Percentiles rank a stretch among this genome's conserved stretches.
phyloP scores from a whole-genome alignment of 202 grass and related monocot genomes.

The Zoysia matrella region DNA sequence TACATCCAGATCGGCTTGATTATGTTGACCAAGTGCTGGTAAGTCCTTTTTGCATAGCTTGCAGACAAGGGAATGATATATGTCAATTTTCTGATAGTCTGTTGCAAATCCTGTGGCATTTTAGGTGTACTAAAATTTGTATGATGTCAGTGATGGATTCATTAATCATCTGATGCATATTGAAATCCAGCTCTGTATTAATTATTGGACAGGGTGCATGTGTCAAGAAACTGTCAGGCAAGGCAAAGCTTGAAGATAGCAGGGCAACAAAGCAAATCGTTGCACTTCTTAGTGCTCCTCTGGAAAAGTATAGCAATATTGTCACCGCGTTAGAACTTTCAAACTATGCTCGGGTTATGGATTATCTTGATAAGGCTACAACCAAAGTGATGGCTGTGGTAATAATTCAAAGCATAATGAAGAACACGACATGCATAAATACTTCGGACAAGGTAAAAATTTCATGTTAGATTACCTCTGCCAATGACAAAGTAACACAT shows the following conservation, averaged over 20 bases:
- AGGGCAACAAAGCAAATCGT: slow-evolving; percentile 98
- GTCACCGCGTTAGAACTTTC: slow-evolving; percentile 97
- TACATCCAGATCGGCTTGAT: slow-evolving; percentile 99
- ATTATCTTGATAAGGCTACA: slow-evolving; percentile 95
- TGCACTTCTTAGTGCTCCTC: slow-evolving; percentile 93
- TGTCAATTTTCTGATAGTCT: not conserved
- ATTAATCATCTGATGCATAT: slow-evolving; percentile 12
- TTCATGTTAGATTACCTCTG: slow-evolving; percentile 20
- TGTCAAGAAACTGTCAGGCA: slow-evolving; percentile 97
- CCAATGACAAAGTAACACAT: slow-evolving; percentile 19
- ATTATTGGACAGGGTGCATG: slow-evolving; percentile 82
- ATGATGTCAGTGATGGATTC: not conserved
- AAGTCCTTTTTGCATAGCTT: slow-evolving; percentile 38
- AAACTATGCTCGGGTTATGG: slow-evolving; percentile 98
- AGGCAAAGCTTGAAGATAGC: slow-evolving; percentile 93
- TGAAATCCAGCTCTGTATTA: slow-evolving; percentile 35
- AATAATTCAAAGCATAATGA: slow-evolving; percentile 99
- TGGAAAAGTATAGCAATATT: slow-evolving; percentile 98
- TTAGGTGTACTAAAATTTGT: not conserved
- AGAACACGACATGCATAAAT: slow-evolving; percentile 92
- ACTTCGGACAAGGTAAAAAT: slow-evolving; percentile 89
- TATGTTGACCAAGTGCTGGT: slow-evolving; percentile 99
- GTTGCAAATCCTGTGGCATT: slow-evolving; percentile 31
- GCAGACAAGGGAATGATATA: slow-evolving; percentile 14
- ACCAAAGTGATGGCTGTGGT: slow-evolving; percentile 99